Evolutionary conservation across 164 flowering plant species (phyloP).

Genomic region (Protea cynaroides): DNA sequence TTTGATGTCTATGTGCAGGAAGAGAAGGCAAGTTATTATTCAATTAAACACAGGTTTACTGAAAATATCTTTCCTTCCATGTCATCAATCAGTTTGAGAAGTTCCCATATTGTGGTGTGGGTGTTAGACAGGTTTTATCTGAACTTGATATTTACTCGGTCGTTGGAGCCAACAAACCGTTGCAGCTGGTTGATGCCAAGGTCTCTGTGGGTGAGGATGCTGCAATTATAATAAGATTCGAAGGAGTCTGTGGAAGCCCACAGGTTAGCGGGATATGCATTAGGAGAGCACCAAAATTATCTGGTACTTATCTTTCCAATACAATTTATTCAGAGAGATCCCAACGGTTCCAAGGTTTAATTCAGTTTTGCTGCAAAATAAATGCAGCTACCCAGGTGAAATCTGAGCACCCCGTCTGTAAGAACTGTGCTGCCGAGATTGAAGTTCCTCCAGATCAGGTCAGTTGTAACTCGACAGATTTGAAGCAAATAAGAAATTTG

Average conservation of each 20-base stretch:
- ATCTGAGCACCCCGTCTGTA: slow-evolving; percentile 41
- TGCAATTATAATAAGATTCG: slow-evolving; percentile 43
- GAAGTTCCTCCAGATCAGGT: slow-evolving; percentile 58
- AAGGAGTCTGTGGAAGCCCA: slow-evolving; percentile 64
- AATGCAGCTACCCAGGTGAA: slow-evolving; percentile 29
- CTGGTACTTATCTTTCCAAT: slow-evolving; percentile 42
- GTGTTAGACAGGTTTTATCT: slow-evolving; percentile 42
- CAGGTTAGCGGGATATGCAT: slow-evolving; percentile 74
- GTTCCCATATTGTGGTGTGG: too few species aligned
- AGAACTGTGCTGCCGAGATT: slow-evolving; percentile 51
- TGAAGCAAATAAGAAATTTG: background rate
- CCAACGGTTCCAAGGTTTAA: background rate
- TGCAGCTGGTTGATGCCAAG: slow-evolving; percentile 54
- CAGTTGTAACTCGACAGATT: background rate
- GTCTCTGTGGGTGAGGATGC: slow-evolving; percentile 49
- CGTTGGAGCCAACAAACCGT: slow-evolving; percentile 80
- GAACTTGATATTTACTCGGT: slow-evolving; percentile 62
- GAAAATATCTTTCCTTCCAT: too few species aligned
- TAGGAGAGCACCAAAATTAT: slow-evolving; percentile 34
- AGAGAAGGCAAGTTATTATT: slow-evolving; percentile 44
- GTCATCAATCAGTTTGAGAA: too few species aligned
- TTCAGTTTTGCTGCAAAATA: slow-evolving; percentile 7
- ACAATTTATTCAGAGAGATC: background rate
- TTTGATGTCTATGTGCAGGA: slow-evolving; percentile 73
- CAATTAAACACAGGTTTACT: too few species aligned